Conservation (phyloP, 2,329 filamentous ascomycete genomes). For the Tolypocladium ovalisporum region DNA sequence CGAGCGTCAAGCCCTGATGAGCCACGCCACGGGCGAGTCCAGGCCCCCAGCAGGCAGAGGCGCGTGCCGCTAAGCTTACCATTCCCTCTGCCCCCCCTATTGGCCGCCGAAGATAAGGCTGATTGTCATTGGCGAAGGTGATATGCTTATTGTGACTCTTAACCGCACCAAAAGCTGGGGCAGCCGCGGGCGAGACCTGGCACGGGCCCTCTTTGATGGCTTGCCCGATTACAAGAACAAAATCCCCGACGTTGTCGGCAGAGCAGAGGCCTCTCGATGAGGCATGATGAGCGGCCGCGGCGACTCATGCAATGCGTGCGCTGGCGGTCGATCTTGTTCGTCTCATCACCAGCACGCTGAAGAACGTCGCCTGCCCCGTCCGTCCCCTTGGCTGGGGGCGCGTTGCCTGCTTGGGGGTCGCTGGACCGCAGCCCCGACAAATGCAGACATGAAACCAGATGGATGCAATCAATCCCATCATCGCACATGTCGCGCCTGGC, state of each 20-base stretch:
- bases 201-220: neutral
- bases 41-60: neutral
- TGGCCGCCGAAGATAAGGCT: neutral
- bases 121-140: neutral
- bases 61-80: neutral
- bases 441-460: neutral
- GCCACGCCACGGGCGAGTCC: slow-evolving; percentile 3
- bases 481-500: neutral
- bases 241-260: neutral
- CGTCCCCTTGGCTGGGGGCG: neutral
- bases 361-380: neutral
- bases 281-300: neutral
- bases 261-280: neutral
- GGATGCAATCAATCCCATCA: neutral
- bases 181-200: neutral
- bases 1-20: neutral
- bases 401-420: neutral
- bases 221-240: neutral
- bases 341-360: neutral
- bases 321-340: neutral
- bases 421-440: neutral
- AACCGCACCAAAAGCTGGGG: neutral
- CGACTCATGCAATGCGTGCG: neutral
- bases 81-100: neutral
- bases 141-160: slow-evolving; percentile 1